These are phyloP conservation scores for Leccinum subtestaceum DNA, from an alignment of 768 basidiomycete genomes.

Conservation along the genomic window DNA sequence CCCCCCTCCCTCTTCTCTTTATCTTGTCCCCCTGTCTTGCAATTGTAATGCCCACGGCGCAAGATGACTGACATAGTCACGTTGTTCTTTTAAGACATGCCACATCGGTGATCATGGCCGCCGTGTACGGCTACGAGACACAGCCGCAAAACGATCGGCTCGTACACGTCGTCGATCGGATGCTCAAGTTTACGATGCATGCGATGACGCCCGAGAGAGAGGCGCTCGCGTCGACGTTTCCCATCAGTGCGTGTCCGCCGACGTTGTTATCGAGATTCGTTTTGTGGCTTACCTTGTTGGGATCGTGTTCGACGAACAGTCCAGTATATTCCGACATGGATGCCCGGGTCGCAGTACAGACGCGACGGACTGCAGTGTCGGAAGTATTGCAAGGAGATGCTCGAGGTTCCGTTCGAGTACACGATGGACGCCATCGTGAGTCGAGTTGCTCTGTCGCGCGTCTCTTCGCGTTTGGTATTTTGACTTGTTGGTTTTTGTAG, in stretches of 20 bases:
- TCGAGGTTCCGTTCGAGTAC: background rate
- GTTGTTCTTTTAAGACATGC: background rate
- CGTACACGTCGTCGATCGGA: background rate
- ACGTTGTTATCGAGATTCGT: background rate
- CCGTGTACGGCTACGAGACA: conserved; percentile 9
- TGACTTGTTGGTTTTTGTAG: background rate
- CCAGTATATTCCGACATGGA: conserved; percentile 8
- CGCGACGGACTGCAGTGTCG: background rate
- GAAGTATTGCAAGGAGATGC: conserved; percentile 24
- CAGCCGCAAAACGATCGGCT: conserved; percentile 1
- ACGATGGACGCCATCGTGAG: background rate
- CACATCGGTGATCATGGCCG: conserved; percentile 25
- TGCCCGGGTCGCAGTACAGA: conserved; percentile 4
- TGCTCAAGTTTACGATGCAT: background rate
- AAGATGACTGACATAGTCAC: background rate
- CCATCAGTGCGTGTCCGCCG: background rate
- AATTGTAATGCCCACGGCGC: no score
- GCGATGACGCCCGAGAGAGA: conserved; percentile 4
- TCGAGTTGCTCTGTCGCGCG: background rate
- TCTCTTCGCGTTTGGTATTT: background rate
- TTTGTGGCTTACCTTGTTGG: no score
- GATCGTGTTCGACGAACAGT: background rate
- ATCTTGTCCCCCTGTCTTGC: background rate
- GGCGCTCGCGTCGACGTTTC: conserved; percentile 1
- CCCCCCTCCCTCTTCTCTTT: no score